Conservation (phyloP, 2,329 filamentous ascomycete genomes). For the Aspergillus fischeri region DNA sequence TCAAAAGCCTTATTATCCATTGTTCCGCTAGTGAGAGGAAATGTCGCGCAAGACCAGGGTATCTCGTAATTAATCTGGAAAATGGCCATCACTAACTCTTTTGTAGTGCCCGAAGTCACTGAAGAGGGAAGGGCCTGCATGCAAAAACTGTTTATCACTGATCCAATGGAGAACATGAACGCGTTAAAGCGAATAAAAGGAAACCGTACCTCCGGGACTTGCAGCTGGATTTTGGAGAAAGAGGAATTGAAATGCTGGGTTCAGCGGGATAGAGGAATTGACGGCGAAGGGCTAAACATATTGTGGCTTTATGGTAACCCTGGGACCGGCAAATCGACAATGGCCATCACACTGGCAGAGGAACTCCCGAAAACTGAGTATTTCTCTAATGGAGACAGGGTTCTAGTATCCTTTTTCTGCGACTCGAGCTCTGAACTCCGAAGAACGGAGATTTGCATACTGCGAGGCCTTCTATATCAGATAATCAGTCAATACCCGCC, state of each 20-base stretch:
- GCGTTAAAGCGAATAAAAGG: neutral
- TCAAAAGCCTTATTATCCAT: slow-evolving; percentile 1
- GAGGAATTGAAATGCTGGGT: slow-evolving; percentile 12
- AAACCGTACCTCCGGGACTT: neutral
- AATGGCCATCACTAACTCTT: too few species aligned
- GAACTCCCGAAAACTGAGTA: neutral
- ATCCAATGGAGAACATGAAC: neutral
- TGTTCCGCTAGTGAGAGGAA: neutral
- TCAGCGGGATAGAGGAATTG: too few species aligned
- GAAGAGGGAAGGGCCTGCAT: neutral
- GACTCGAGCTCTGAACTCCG: slow-evolving; percentile 8
- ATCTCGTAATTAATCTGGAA: too few species aligned
- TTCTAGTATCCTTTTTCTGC: slow-evolving; percentile 14
- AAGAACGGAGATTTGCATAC: slow-evolving; percentile 8
- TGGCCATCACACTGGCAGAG: slow-evolving; percentile 2
- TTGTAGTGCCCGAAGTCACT: too few species aligned
- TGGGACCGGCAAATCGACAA: slow-evolving; percentile 17
- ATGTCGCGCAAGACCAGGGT: too few species aligned
- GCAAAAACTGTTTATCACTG: neutral
- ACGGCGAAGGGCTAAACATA: slow-evolving; percentile 1
- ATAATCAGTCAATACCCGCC: slow-evolving; percentile 4
- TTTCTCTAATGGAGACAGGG: neutral
- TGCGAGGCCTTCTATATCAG: slow-evolving; percentile 13
- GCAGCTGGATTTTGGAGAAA: slow-evolving; percentile 10
- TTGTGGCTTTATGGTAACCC: slow-evolving; percentile 17